Evolutionary conservation across 2,329 filamentous ascomycete species (phyloP).

Genomic region (Hypoxylon sp.): DNA sequence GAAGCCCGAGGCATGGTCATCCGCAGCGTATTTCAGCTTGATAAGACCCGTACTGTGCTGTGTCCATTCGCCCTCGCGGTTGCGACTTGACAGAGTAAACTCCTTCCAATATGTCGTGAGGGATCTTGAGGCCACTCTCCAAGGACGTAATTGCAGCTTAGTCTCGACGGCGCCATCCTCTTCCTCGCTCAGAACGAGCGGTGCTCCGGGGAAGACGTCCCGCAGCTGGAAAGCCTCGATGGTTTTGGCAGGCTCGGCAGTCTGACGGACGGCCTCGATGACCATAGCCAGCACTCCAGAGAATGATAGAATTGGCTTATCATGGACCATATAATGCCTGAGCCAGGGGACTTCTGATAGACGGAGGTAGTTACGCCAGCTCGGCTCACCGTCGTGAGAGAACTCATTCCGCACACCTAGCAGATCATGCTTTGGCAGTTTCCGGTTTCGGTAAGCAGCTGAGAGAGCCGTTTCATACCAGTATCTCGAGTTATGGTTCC

Average conservation of each 20-base stretch:
- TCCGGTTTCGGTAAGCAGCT: slow-evolving; percentile 54
- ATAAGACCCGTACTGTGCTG: slow-evolving; percentile 52
- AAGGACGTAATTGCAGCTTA: slow-evolving; percentile 51
- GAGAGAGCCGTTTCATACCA: slow-evolving; percentile 59
- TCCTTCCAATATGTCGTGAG: slow-evolving; percentile 53
- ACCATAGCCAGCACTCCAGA: slow-evolving; percentile 58
- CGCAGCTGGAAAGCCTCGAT: slow-evolving; percentile 53
- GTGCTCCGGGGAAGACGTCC: slow-evolving; percentile 51
- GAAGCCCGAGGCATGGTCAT: slow-evolving; percentile 47
- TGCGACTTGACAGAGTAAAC: slow-evolving; percentile 49
- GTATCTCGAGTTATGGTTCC: slow-evolving; percentile 61
- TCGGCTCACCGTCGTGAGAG: slow-evolving; percentile 52
- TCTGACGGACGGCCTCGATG: slow-evolving; percentile 55
- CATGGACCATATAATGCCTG: slow-evolving; percentile 65
- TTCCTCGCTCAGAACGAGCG: slow-evolving; percentile 48
- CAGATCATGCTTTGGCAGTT: slow-evolving; percentile 58
- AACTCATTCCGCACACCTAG: slow-evolving; percentile 55
- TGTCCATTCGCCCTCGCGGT: slow-evolving; percentile 49
- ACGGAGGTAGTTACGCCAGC: slow-evolving; percentile 58
- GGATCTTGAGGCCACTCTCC: slow-evolving; percentile 50
- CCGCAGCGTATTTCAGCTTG: slow-evolving; percentile 48
- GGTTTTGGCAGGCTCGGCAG: slow-evolving; percentile 46
- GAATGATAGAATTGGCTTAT: slow-evolving; percentile 65
- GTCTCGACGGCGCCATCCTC: slow-evolving; percentile 50
- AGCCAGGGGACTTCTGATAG: slow-evolving; percentile 60